Conservation (phyloP, 1,139 yeast species). For the Yamadazyma spencermartinsiae region DNA sequence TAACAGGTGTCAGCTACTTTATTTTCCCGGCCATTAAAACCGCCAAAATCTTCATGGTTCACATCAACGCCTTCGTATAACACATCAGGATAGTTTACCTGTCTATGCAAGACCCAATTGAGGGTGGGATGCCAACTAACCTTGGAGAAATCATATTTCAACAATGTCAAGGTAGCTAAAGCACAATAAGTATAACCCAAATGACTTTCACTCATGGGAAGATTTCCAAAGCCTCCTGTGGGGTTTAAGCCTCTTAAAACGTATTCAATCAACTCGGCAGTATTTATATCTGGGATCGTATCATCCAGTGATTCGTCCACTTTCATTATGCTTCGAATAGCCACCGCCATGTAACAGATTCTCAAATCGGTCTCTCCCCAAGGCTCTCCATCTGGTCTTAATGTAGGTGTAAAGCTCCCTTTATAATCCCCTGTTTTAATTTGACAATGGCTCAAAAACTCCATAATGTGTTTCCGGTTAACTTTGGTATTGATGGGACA, state of each 20-base stretch:
- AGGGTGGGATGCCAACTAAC: constrained; percentile 31
- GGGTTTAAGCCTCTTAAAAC: constrained; percentile 45
- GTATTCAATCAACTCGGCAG: constrained; percentile 35
- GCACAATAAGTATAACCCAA: constrained; percentile 91
- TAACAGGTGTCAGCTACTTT: constrained; percentile 90
- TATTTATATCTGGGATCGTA: constrained; percentile 45
- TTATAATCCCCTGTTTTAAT: constrained; percentile 53
- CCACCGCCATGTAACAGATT: constrained; percentile 71
- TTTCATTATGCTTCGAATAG: constrained; percentile 57
- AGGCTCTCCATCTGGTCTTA: constrained; percentile 27
- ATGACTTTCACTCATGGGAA: constrained; percentile 63
- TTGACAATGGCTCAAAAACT: constrained; percentile 57
- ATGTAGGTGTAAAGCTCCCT: constrained; percentile 47
- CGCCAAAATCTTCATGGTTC: constrained; percentile 60
- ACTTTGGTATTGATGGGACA: constrained; percentile 39
- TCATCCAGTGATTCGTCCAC: constrained; percentile 26
- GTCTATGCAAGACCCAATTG: constrained; percentile 66
- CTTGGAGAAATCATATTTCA: constrained; percentile 20
- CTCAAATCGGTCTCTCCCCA: constrained; percentile 74
- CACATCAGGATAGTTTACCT: constrained; percentile 40
- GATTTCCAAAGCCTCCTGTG: constrained; percentile 66
- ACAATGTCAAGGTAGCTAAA: constrained; percentile 57
- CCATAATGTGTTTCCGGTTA: constrained; percentile 47
- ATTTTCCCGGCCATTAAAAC: constrained; percentile 85
- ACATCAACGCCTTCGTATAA: constrained; percentile 26